phyloP scores from a whole-genome alignment of 164 flowering plant genomes.

The Magnolia officinalis region DNA sequence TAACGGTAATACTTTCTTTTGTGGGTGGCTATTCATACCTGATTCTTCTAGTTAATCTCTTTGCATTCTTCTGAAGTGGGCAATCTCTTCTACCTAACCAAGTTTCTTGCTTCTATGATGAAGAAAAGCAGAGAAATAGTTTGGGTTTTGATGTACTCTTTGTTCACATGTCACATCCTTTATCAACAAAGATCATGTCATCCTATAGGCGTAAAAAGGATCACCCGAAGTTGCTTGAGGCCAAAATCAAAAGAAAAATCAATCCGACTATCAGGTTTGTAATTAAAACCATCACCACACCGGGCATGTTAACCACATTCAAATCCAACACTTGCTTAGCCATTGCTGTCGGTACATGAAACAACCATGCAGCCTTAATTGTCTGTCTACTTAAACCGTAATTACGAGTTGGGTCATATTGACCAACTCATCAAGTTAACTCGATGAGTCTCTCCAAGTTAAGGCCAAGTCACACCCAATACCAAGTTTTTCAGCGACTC shows the following conservation, averaged over 20 bases:
- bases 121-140: conserved; percentile 43
- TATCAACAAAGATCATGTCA: conserved; percentile 27
- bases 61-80: conserved; percentile 1
- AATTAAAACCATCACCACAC: not conserved
- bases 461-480: too few relatives aligned
- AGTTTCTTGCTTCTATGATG: conserved; percentile 32
- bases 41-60: not conserved
- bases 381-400: too few relatives aligned
- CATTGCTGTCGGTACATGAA: too few relatives aligned
- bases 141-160: conserved; percentile 36
- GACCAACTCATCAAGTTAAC: too few relatives aligned
- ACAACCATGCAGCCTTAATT: not conserved
- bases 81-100: not conserved
- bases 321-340: not conserved
- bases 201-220: conserved; percentile 23
- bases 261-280: conserved; percentile 39
- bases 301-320: not conserved
- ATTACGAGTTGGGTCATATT: too few relatives aligned
- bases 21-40: not conserved
- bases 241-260: conserved; percentile 31
- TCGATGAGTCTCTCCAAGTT: too few relatives aligned
- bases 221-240: conserved; percentile 24
- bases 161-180: conserved; percentile 36
- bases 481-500: too few relatives aligned
- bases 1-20: conserved; percentile 33